Percentiles rank a stretch among this genome's conserved stretches.
phyloP scores from a whole-genome alignment of 2,329 filamentous ascomycete species.

The Trichoderma sp. region DNA sequence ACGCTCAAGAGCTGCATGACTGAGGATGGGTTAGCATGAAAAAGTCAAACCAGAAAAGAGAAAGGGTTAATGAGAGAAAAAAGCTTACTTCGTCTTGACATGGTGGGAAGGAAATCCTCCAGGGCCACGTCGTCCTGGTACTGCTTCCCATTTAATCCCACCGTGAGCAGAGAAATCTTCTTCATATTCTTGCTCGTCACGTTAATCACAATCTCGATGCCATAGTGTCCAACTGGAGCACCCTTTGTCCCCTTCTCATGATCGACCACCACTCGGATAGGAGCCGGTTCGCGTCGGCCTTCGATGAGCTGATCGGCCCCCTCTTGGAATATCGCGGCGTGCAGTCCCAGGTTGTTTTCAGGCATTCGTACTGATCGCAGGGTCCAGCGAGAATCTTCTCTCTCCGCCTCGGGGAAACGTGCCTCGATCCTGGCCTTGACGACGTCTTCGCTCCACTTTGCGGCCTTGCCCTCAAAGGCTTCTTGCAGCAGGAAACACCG shows the following conservation, averaged over 20 bases:
- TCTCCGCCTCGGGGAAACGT: constrained; percentile 80
- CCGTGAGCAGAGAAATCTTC: constrained; percentile 54
- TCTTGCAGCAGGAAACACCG: constrained; percentile 75
- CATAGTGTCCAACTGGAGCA: constrained; percentile 67
- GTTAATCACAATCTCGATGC: constrained; percentile 72
- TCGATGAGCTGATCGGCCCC: constrained; percentile 64
- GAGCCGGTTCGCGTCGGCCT: constrained; percentile 68
- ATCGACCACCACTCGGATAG: constrained; percentile 74
- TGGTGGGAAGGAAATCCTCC: constrained; percentile 73
- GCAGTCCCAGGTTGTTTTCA: constrained; percentile 62
- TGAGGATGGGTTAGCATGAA: constrained; percentile 48
- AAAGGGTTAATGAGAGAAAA: not conserved
- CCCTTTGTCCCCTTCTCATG: constrained; percentile 68
- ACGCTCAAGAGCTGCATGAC: constrained; percentile 73
- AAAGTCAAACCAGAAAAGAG: not conserved
- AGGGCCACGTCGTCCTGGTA: constrained; percentile 73
- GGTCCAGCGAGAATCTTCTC: constrained; percentile 80
- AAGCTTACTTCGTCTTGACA: constrained; percentile 71
- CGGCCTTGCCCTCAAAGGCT: constrained; percentile 75
- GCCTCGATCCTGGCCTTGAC: constrained; percentile 84
- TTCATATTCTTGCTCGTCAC: constrained; percentile 59
- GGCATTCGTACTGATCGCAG: constrained; percentile 69
- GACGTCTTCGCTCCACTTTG: constrained; percentile 80
- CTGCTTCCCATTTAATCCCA: constrained; percentile 70
- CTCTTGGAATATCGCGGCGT: constrained; percentile 74